Evolutionary conservation across 2,329 filamentous ascomycete genomes (phyloP).

Genomic region (Penicillium decumbens): DNA sequence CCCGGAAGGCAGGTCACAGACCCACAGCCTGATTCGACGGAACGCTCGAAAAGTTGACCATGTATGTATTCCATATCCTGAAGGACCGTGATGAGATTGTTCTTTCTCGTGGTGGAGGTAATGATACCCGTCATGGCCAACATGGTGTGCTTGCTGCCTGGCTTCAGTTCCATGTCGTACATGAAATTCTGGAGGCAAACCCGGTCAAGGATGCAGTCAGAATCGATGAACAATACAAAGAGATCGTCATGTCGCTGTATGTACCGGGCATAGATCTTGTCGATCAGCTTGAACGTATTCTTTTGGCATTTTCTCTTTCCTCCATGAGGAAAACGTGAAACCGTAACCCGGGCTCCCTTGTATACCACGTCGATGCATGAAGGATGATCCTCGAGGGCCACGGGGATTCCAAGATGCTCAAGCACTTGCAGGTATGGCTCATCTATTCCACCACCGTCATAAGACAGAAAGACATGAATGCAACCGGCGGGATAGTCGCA

Average conservation of each 20-base stretch:
- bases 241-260: constrained; percentile 82
- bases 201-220: constrained; percentile 87
- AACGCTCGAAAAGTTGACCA: constrained; percentile 91
- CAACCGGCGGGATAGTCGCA: constrained; percentile 91
- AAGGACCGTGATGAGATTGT: constrained; percentile 82
- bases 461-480: constrained; percentile 91
- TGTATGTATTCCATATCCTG: constrained; percentile 99
- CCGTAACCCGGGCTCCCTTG: constrained; percentile 74
- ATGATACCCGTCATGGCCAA: constrained; percentile 97
- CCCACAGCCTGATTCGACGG: constrained; percentile 89
- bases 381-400: constrained; percentile 68
- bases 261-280: constrained; percentile 85
- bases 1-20: constrained; percentile 92
- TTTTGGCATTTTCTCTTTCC: constrained; percentile 95
- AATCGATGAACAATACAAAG: constrained; percentile 96
- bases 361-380: constrained; percentile 88
- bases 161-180: constrained; percentile 97
- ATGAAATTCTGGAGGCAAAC: constrained; percentile 96
- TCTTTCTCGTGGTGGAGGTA: constrained; percentile 83
- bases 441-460: constrained; percentile 84
- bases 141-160: constrained; percentile 87
- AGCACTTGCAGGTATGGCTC: constrained; percentile 85
- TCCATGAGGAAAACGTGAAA: constrained; percentile 88
- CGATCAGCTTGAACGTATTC: constrained; percentile 84
- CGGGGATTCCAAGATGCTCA: constrained; percentile 73